These are phyloP conservation scores for Hirschfeldia incana DNA, from an alignment of 345 rosid genomes.

Conservation along the genomic window DNA sequence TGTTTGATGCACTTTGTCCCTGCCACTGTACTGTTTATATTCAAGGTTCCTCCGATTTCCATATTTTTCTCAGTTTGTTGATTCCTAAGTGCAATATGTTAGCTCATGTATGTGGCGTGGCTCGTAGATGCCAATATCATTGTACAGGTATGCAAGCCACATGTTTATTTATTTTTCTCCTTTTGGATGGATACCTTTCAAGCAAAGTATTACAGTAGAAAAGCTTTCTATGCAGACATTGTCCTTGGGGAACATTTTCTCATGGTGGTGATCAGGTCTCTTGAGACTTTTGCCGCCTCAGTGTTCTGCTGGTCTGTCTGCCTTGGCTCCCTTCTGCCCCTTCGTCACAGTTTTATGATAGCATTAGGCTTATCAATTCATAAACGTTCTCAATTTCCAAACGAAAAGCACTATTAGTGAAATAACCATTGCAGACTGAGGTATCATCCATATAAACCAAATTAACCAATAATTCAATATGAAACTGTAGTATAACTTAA, in stretches of 20 bases:
- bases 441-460: too few species aligned
- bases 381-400: too few species aligned
- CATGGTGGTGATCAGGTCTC: constrained; percentile 82
- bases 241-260: constrained; percentile 59
- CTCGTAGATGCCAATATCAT: constrained; percentile 88
- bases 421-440: too few species aligned
- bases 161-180: neutral
- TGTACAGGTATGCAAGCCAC: constrained; percentile 62
- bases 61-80: constrained; percentile 8
- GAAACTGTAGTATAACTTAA: too few species aligned
- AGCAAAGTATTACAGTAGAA: neutral
- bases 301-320: constrained; percentile 76
- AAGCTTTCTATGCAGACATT: constrained; percentile 50
- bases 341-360: too few species aligned
- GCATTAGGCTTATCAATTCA: too few species aligned
- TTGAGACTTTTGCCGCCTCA: constrained; percentile 95
- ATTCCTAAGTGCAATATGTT: neutral
- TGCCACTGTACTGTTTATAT: constrained; percentile 88
- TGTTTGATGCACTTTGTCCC: too few species aligned
- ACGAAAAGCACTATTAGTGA: too few species aligned
- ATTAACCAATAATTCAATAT: too few species aligned
- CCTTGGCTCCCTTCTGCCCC: neutral
- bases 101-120: constrained; percentile 9
- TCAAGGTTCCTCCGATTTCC: constrained; percentile 64
- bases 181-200: neutral